phyloP scores from a whole-genome alignment of 179 eudicot species.

The Beta lomatogona region DNA sequence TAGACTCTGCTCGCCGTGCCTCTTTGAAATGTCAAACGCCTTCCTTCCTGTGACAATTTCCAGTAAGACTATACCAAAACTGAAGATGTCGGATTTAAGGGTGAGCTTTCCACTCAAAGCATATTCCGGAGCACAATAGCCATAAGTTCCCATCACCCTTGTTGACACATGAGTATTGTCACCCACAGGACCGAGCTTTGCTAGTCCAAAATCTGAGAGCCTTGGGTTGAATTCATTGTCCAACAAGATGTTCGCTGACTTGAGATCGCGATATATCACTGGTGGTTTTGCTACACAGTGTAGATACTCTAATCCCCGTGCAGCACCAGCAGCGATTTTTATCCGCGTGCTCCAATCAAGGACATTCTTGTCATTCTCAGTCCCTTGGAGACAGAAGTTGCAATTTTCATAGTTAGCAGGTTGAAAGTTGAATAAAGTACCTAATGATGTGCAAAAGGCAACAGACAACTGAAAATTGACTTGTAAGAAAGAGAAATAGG shows the following conservation, averaged over 20 bases:
- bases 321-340: slow-evolving; percentile 87
- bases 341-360: slow-evolving; percentile 76
- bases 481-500: neutral
- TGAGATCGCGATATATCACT: slow-evolving; percentile 88
- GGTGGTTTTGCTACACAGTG: slow-evolving; percentile 87
- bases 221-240: slow-evolving; percentile 75
- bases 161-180: slow-evolving; percentile 90
- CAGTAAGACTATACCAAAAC: slow-evolving; percentile 87
- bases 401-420: neutral
- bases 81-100: slow-evolving; percentile 75
- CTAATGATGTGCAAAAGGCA: neutral
- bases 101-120: slow-evolving; percentile 83
- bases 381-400: slow-evolving; percentile 5
- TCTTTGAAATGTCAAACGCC: slow-evolving; percentile 53
- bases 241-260: slow-evolving; percentile 85
- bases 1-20: slow-evolving; percentile 61
- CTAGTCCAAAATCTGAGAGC: slow-evolving; percentile 93
- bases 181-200: slow-evolving; percentile 88
- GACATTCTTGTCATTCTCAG: slow-evolving; percentile 37
- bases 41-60: slow-evolving; percentile 82
- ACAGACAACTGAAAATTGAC: neutral
- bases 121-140: slow-evolving; percentile 95
- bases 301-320: slow-evolving; percentile 78
- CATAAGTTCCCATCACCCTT: slow-evolving; percentile 93
- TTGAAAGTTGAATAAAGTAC: neutral